These are phyloP conservation scores for Suhomyces vadensis DNA, from an alignment of 805 yeast genomes.

Conservation along the genomic window DNA sequence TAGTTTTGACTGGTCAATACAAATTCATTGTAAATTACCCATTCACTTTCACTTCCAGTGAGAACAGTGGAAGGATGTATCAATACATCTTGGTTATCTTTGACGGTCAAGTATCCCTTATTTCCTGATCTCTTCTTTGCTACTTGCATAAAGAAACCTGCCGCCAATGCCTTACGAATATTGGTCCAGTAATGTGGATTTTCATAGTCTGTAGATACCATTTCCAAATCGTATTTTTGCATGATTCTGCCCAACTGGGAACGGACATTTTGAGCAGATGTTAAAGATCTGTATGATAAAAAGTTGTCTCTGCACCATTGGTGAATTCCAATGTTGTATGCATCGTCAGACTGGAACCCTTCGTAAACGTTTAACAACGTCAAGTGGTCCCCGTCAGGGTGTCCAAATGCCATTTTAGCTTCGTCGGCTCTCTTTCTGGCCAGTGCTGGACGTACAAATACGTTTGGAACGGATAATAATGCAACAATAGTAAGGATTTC, in stretches of 20 bases:
- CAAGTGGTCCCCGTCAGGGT: constrained; percentile 93
- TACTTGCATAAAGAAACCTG: constrained; percentile 98
- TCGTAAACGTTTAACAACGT: constrained; percentile 86
- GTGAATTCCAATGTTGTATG: constrained; percentile 59
- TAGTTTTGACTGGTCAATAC: constrained; percentile 92
- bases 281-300: constrained; percentile 77
- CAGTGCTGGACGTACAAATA: constrained; percentile 89
- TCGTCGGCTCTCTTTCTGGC: constrained; percentile 91
- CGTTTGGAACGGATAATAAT: constrained; percentile 86
- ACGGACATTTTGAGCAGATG: constrained; percentile 85
- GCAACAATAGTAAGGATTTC: constrained; percentile 89
- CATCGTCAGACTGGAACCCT: constrained; percentile 77
- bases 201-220: constrained; percentile 64
- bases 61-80: constrained; percentile 92
- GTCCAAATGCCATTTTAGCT: constrained; percentile 82
- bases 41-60: constrained; percentile 77
- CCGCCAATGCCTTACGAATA: constrained; percentile 79
- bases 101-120: constrained; percentile 81
- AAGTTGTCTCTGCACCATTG: constrained; percentile 94
- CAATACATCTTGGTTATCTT: constrained; percentile 94
- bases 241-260: constrained; percentile 79
- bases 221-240: constrained; percentile 75
- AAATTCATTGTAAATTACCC: constrained; percentile 94
- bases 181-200: constrained; percentile 67
- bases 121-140: constrained; percentile 86